Evolutionary conservation across 257 asterid species (phyloP).

Genomic region (Mitragyna speciosa): DNA sequence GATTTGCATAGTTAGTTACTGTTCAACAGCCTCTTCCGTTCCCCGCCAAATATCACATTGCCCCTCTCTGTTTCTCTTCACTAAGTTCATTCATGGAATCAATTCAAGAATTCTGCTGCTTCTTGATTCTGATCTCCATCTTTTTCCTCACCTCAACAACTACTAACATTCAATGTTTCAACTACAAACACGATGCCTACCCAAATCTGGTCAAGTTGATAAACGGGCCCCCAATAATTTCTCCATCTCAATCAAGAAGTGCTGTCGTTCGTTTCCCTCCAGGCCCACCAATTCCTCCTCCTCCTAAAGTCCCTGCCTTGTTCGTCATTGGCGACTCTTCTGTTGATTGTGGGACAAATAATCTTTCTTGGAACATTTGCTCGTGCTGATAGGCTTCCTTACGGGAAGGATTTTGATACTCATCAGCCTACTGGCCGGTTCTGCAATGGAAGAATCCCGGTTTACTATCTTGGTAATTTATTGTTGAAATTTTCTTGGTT

Average conservation of each 20-base stretch:
- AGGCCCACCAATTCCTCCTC: constrained; percentile 14
- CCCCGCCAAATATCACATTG: constrained; percentile 17
- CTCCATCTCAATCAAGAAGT: constrained; percentile 12
- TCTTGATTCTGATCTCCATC: constrained; percentile 34
- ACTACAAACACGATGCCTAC: constrained; percentile 24
- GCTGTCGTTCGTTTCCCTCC: constrained; percentile 1
- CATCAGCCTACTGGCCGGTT: constrained; percentile 90
- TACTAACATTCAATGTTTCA: constrained; percentile 24
- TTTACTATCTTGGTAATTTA: constrained; percentile 68
- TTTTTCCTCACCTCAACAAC: constrained; percentile 21
- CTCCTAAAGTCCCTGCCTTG: constrained; percentile 57
- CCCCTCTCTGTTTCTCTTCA: neutral
- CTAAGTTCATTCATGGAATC: constrained; percentile 13
- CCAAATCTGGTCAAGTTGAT: constrained; percentile 17
- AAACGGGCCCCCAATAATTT: neutral
- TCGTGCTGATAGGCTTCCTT: constrained; percentile 85
- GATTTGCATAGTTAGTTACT: neutral
- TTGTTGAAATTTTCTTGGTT: neutral
- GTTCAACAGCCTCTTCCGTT: neutral
- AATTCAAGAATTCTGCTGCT: constrained; percentile 5
- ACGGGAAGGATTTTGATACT: constrained; percentile 90
- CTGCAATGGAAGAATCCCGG: constrained; percentile 91
- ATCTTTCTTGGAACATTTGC: constrained; percentile 87
- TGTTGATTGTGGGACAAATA: constrained; percentile 90
- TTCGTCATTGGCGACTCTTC: constrained; percentile 92